A percentile compares a stretch with the other conserved stretches of the same genome.
phyloP scores from a whole-genome alignment of 1,284 basidiomycete genomes.

The Ceratobasidium sp. region DNA sequence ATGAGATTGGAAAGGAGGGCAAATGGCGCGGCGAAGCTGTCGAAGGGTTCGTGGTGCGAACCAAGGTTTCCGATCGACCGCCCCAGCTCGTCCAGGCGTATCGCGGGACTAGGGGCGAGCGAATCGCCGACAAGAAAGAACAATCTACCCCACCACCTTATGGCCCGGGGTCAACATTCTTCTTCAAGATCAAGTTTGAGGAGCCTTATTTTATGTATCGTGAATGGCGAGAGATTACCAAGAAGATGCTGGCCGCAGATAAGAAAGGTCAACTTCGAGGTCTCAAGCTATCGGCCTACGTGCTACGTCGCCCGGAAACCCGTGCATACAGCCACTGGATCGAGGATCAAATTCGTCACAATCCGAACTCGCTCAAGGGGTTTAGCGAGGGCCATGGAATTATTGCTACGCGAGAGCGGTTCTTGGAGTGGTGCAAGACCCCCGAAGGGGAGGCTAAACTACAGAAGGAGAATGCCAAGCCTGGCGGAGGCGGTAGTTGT shows the following conservation, averaged over 20 bases:
- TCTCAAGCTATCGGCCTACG: constrained; percentile 61
- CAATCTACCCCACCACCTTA: constrained; percentile 61
- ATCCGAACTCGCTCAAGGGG: constrained; percentile 34
- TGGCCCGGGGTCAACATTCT: constrained; percentile 80
- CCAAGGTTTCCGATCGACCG: constrained; percentile 57
- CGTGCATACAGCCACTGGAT: constrained; percentile 72
- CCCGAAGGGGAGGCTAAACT: constrained; percentile 55
- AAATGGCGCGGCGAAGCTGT: constrained; percentile 85
- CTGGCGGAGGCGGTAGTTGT: constrained; percentile 37
- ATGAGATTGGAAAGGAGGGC: constrained; percentile 69
- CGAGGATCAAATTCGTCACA: constrained; percentile 49
- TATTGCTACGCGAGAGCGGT: constrained; percentile 80
- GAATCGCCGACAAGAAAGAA: constrained; percentile 44
- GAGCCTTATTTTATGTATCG: constrained; percentile 99
- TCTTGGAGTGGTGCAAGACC: constrained; percentile 70
- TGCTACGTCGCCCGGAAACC: constrained; percentile 71
- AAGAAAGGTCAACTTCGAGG: constrained; percentile 50
- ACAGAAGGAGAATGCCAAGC: constrained; percentile 41
- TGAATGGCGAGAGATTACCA: constrained; percentile 95
- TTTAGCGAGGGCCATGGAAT: constrained; percentile 63
- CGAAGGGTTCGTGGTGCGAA: constrained; percentile 96
- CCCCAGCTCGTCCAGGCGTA: constrained; percentile 49
- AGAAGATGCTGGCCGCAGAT: constrained; percentile 62
- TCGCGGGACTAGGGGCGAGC: constrained; percentile 47
- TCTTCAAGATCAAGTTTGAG: constrained; percentile 99